Base-by-base conservation (phyloP, 805 yeast genomes). In the Hanseniaspora osmophila region DNA sequence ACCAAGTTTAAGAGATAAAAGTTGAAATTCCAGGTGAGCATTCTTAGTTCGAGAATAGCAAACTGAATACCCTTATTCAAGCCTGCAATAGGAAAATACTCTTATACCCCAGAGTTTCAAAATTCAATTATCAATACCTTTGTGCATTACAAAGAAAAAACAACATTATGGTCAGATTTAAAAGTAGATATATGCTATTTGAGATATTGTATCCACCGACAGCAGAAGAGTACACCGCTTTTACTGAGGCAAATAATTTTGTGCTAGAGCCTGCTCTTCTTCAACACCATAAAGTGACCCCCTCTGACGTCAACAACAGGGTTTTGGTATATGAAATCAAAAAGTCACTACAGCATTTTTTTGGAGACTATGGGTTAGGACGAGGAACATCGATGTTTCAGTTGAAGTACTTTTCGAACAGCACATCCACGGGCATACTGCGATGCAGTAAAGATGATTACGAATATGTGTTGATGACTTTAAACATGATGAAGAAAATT, bases 361-460 rank as follows among this genome's bases (percentile, higher is more conserved):
- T 80, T 58, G 97, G 97, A 1, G 95, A 85, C 45, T 65, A 69
- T 46, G 96, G 95, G 0, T 56, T 74, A 0, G 94, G 92, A 0
- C 67, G 70, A 16, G 76, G 75, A 3, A 76, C 78, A 1, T 63
- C 75, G 48, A 71, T 80, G 30, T 57, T 84, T 4, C 72, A 75
- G 13, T 62, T 88, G 44, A 84, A 86, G 57, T 87, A 87, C 59
- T 88, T 84, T 61, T 83, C 92, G 13, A 76, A 76, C 45, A 73
- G 71, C 54, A 87, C 96, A 0, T 77, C 87, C 0, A 79, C 87
- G 0, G 96, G 96, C 0, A 88, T 88, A 3, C 55, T 90, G 16
- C 69, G 95, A 49, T 83, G 90, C 47, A 72, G 80, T 9, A 61
- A 94, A 47, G 82, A 75, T 41, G 77, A 78, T 47, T 72, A 68